phyloP scores from a whole-genome alignment of 257 asterid genomes.

The Lycium barbarum region DNA sequence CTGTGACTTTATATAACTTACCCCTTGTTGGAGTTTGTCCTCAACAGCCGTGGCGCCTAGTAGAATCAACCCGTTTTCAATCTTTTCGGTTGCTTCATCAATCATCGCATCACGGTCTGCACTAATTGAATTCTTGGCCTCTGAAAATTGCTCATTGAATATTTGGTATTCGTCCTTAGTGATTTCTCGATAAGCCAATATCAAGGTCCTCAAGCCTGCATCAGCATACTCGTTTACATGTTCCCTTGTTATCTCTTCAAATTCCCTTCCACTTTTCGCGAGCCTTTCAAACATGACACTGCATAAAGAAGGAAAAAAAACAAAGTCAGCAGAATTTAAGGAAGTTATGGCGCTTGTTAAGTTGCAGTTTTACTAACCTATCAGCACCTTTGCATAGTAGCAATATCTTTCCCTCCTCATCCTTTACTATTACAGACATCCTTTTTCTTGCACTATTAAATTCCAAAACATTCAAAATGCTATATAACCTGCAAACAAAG shows the following conservation, averaged over 20 bases:
- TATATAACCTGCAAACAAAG: conserved; percentile 66
- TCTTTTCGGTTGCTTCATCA: conserved; percentile 69
- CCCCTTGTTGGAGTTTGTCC: conserved; percentile 99
- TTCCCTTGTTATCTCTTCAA: conserved; percentile 68
- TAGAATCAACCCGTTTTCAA: conserved; percentile 84
- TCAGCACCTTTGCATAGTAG: conserved; percentile 94
- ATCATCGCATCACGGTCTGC: conserved; percentile 75
- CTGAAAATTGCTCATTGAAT: conserved; percentile 58
- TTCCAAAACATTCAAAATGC: conserved; percentile 72
- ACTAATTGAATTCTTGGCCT: conserved; percentile 76
- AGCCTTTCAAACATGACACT: conserved; percentile 92
- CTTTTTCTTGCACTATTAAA: conserved; percentile 86
- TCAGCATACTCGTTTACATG: conserved; percentile 85
- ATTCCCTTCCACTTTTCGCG: conserved; percentile 56
- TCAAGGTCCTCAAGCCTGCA: conserved; percentile 91
- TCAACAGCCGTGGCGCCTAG: conserved; percentile 99
- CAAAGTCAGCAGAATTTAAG: not conserved
- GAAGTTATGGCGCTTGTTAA: conserved; percentile 13
- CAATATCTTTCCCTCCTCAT: conserved; percentile 73
- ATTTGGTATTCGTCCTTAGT: conserved; percentile 62
- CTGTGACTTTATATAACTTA: conserved; percentile 33
- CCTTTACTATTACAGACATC: conserved; percentile 88
- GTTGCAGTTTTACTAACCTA: conserved; percentile 59
- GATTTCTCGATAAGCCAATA: conserved; percentile 84
- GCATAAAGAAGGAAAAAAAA: conserved; percentile 27